Conservation (phyloP, 2,329 filamentous ascomycete species). For the Penicillium sumatraense region DNA sequence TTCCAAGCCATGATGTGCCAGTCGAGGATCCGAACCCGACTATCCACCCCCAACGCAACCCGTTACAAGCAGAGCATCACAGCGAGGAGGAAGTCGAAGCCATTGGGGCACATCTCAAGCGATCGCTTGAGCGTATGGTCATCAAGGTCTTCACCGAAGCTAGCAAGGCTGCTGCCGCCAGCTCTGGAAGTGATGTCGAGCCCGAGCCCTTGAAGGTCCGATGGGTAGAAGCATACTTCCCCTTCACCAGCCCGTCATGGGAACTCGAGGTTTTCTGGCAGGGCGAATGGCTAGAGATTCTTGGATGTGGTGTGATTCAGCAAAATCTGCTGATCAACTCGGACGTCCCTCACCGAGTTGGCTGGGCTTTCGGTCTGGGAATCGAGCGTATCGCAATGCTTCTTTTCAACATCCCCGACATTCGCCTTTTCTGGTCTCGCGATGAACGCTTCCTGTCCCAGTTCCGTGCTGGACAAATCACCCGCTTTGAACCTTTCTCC, state of each 20-base stretch:
- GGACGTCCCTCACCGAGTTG: conserved; percentile 73
- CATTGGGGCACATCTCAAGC: conserved; percentile 82
- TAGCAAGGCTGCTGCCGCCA: conserved; percentile 63
- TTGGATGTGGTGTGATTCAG: conserved; percentile 89
- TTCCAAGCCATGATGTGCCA: conserved; percentile 74
- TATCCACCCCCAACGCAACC: conserved; percentile 78
- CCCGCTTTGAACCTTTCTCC: conserved; percentile 82
- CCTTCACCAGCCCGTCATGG: conserved; percentile 94
- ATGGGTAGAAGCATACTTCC: conserved; percentile 98
- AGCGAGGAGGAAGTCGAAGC: conserved; percentile 77
- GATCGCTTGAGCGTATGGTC: conserved; percentile 86
- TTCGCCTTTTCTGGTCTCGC: conserved; percentile 91
- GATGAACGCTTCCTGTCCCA: conserved; percentile 86
- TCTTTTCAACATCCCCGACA: conserved; percentile 93
- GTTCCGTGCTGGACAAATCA: conserved; percentile 64
- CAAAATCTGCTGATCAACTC: conserved; percentile 81
- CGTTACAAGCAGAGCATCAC: conserved; percentile 75
- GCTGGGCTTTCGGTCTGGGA: conserved; percentile 95
- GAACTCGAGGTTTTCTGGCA: conserved; percentile 95
- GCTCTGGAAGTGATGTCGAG: conserved; percentile 54
- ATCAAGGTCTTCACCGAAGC: conserved; percentile 85
- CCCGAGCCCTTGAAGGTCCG: conserved; percentile 80
- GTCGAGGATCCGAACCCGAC: conserved; percentile 85
- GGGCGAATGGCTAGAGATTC: conserved; percentile 92
- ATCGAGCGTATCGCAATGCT: conserved; percentile 97